Evolutionary conservation across 192 early-diverging fungal genomes (phyloP).

Genomic region (Coemansia sp.): DNA sequence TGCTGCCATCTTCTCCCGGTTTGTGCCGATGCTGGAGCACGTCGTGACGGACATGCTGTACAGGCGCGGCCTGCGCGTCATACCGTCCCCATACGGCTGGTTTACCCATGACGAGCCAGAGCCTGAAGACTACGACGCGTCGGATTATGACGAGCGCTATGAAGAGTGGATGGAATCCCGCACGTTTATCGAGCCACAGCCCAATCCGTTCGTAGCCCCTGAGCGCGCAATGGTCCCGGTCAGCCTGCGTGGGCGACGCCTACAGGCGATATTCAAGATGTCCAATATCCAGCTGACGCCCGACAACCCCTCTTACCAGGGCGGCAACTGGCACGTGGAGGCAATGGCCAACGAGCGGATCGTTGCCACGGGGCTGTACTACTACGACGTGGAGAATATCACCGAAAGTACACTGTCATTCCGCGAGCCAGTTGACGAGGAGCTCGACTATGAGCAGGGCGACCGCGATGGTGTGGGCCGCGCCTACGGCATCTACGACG

Average conservation of each 20-base stretch:
- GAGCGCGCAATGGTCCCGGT: constrained; percentile 14
- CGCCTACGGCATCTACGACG: constrained; percentile 39
- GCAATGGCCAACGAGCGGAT: constrained; percentile 67
- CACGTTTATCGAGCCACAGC: constrained; percentile 22
- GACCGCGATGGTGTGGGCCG: constrained; percentile 9
- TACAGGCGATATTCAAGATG: constrained; percentile 69
- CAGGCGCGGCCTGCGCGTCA: neutral
- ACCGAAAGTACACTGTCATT: constrained; percentile 57
- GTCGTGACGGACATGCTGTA: constrained; percentile 31
- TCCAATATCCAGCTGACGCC: constrained; percentile 63
- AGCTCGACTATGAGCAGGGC: constrained; percentile 2
- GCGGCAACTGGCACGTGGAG: constrained; percentile 65
- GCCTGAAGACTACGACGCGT: constrained; percentile 8
- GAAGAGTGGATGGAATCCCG: constrained; percentile 13
- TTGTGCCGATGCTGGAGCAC: constrained; percentile 63
- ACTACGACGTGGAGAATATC: constrained; percentile 67
- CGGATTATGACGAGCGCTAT: constrained; percentile 17
- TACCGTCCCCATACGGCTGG: constrained; percentile 17
- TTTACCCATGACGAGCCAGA: constrained; percentile 4
- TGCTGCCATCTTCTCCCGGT: constrained; percentile 43
- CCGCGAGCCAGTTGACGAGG: constrained; percentile 22
- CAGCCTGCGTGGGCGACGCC: constrained; percentile 26
- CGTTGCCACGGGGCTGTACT: constrained; percentile 67
- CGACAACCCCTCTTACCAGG: constrained; percentile 54
- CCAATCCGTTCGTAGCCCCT: constrained; percentile 32